A percentile compares a stretch with the other conserved stretches of the same genome.
These are phyloP conservation scores for Geotrichum histeridarum DNA, from an alignment of 1,139 yeast genomes.

Conservation along the genomic window DNA sequence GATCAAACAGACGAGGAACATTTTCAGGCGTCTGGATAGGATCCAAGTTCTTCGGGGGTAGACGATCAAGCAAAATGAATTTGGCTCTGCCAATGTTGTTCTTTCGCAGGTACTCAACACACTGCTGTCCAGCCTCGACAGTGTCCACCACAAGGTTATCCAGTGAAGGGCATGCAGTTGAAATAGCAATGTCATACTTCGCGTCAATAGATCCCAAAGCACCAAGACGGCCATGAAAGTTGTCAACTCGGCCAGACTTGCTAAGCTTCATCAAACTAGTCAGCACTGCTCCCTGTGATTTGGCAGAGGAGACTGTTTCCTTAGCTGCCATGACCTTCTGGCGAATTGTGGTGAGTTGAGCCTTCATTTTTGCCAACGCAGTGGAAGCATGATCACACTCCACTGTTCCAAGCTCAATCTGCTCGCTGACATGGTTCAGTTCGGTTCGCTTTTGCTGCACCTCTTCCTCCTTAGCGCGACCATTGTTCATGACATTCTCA, in stretches of 20 bases:
- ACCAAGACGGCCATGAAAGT: conserved; percentile 87
- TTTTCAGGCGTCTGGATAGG: conserved; percentile 70
- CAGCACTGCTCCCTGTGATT: conserved; percentile 71
- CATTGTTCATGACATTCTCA: conserved; percentile 48
- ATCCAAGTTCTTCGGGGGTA: conserved; percentile 56
- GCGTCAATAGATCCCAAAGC: conserved; percentile 86
- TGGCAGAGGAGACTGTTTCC: conserved; percentile 50
- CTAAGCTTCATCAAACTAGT: conserved; percentile 63
- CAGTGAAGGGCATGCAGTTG: conserved; percentile 89
- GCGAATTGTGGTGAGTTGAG: conserved; percentile 51
- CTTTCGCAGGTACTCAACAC: conserved; percentile 81
- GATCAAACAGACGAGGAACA: conserved; percentile 79
- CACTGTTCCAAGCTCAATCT: conserved; percentile 53
- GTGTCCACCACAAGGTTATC: conserved; percentile 93
- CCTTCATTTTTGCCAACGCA: conserved; percentile 50
- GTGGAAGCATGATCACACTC: conserved; percentile 50
- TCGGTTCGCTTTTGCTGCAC: conserved; percentile 43
- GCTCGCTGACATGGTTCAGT: conserved; percentile 47
- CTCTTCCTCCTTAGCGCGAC: conserved; percentile 49
- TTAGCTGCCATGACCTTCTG: conserved; percentile 64
- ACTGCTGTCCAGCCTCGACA: conserved; percentile 87
- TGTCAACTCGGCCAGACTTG: conserved; percentile 76
- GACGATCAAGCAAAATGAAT: conserved; percentile 72
- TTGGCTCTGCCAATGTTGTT: conserved; percentile 85
- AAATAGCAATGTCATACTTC: conserved; percentile 83